A percentile compares a stretch with the other conserved stretches of the same genome.
Conservation (phyloP, 495 filamentous ascomycete genomes). For the Talaromyces thailandensis region DNA sequence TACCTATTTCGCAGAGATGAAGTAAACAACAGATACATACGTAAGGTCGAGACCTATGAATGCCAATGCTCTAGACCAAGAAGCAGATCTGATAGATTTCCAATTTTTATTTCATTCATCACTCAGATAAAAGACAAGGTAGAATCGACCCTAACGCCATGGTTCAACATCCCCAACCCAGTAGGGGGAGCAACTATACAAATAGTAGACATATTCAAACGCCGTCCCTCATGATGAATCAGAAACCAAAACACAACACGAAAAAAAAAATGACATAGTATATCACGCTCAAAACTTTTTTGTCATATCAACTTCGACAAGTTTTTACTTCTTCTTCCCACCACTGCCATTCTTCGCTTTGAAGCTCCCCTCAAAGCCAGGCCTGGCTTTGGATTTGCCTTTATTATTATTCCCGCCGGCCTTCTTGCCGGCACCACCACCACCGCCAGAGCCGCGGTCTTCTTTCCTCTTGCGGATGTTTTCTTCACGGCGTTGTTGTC, state of each 20-base stretch:
- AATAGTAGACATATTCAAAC: background rate
- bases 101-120: background rate
- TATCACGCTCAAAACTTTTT: background rate
- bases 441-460: slow-evolving; percentile 50
- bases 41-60: background rate
- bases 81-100: background rate
- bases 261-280: background rate
- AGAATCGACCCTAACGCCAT: background rate
- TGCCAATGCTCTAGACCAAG: background rate
- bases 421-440: slow-evolving; percentile 37
- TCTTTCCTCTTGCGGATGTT: slow-evolving; percentile 82
- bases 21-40: too few species aligned
- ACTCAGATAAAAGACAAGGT: background rate
- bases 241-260: background rate
- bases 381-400: slow-evolving; percentile 52
- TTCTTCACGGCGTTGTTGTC: slow-evolving; percentile 79
- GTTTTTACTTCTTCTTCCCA: slow-evolving; percentile 31
- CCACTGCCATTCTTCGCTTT: slow-evolving; percentile 39
- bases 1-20: background rate
- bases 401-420: slow-evolving; percentile 46
- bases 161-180: background rate
- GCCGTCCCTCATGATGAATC: background rate
- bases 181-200: background rate
- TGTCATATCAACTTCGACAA: background rate
- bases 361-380: slow-evolving; percentile 92